Conservation (phyloP, 2,329 filamentous ascomycete species). For the Akanthomyces dipterigenus region DNA sequence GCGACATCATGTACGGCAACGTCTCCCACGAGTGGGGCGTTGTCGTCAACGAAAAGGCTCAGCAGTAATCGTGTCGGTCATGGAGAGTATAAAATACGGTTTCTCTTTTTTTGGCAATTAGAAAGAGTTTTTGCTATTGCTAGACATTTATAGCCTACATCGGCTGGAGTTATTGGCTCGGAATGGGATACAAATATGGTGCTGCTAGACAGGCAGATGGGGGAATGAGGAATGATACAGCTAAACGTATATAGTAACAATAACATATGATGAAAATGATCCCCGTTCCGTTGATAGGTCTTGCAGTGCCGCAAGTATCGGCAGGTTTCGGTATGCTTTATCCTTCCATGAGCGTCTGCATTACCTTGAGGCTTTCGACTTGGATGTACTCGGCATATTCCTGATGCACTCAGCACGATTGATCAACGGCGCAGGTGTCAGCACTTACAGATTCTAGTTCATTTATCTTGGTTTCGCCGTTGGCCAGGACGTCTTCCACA, state of each 20-base stretch:
- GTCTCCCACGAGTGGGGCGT: slow-evolving; percentile 64
- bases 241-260: slow-evolving; percentile 11
- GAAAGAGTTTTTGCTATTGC: slow-evolving; percentile 1
- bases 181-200: slow-evolving; percentile 1
- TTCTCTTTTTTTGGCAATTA: background rate
- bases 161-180: slow-evolving; percentile 11
- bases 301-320: too few relatives aligned
- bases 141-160: slow-evolving; percentile 10
- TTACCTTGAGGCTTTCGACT: slow-evolving; percentile 18
- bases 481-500: background rate
- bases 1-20: slow-evolving; percentile 69
- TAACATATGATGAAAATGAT: background rate
- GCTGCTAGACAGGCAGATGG: background rate
- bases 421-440: fast-evolving
- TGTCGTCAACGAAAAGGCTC: slow-evolving; percentile 53
- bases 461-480: slow-evolving; percentile 20
- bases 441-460: slow-evolving; percentile 23
- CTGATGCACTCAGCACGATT: slow-evolving; percentile 14
- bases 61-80: slow-evolving; percentile 22
- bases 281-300: too few relatives aligned
- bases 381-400: slow-evolving; percentile 22
- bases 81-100: background rate
- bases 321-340: background rate
- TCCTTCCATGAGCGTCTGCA: slow-evolving; percentile 11
- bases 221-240: background rate